Conservation (phyloP, 495 filamentous ascomycete species). For the Copromyces sp. region DNA sequence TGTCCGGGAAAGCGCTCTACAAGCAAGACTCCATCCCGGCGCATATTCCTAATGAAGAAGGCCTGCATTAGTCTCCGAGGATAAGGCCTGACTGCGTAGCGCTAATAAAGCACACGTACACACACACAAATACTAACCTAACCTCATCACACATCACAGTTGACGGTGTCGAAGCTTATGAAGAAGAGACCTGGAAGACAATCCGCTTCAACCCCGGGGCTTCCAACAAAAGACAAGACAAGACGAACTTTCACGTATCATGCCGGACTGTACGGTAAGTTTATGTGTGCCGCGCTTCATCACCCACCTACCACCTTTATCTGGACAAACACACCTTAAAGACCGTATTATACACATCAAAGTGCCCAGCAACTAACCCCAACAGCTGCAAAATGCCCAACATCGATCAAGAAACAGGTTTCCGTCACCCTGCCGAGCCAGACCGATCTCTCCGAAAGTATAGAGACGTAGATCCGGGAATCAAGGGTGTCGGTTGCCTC, state of each 20-base stretch:
- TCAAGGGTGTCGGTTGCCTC: conserved; percentile 58
- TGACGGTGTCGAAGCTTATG: conserved; percentile 28
- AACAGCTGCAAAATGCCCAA: conserved; percentile 73
- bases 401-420: conserved; percentile 62
- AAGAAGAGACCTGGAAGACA: conserved; percentile 72
- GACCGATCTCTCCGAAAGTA: conserved; percentile 59
- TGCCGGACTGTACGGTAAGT: conserved; percentile 55
- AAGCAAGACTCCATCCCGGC: background rate
- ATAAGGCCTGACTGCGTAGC: background rate
- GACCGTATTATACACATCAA: background rate
- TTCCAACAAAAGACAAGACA: conserved; percentile 18
- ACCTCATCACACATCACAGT: conserved; percentile 14
- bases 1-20: background rate
- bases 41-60: background rate
- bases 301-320: background rate
- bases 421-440: conserved; percentile 62
- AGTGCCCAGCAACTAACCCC: conserved; percentile 5
- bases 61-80: background rate
- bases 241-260: conserved; percentile 42
- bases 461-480: conserved; percentile 65
- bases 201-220: conserved; percentile 47
- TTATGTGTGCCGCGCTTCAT: background rate
- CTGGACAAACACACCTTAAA: conserved; percentile 5
- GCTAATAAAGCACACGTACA: background rate
- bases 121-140: background rate